A percentile compares a stretch with the other conserved stretches of the same genome.
These are phyloP conservation scores for Metahyphopichia silvanorum DNA, from an alignment of 805 yeast species.

Conservation along the genomic window DNA sequence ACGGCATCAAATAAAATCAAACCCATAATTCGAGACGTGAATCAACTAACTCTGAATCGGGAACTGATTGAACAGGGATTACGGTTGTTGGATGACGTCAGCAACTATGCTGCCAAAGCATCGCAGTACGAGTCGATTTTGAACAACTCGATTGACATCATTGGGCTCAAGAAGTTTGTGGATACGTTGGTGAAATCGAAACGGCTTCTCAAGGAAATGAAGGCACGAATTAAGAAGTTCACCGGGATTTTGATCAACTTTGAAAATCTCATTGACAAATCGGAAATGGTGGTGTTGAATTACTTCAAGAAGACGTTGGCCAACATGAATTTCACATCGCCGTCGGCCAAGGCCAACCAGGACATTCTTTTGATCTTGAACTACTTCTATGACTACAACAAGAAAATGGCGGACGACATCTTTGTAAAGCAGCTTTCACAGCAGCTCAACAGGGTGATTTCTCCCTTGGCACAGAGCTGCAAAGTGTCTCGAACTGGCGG, in stretches of 20 bases:
- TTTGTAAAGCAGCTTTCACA: slow-evolving; percentile 7
- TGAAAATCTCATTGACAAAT: slow-evolving; percentile 50
- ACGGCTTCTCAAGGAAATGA: slow-evolving; percentile 44
- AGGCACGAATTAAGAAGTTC: slow-evolving; percentile 47
- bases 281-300: slow-evolving; percentile 52
- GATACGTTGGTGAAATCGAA: slow-evolving; percentile 36
- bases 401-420: slow-evolving; percentile 15
- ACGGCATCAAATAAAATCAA: slow-evolving; percentile 61
- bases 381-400: slow-evolving; percentile 36
- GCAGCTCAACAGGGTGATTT: slow-evolving; percentile 17
- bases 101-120: slow-evolving; percentile 46
- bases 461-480: slow-evolving; percentile 44
- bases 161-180: slow-evolving; percentile 37
- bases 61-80: slow-evolving; percentile 55
- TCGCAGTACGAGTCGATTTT: slow-evolving; percentile 38
- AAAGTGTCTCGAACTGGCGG: slow-evolving; percentile 35
- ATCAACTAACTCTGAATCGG: slow-evolving; percentile 51
- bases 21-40: slow-evolving; percentile 68
- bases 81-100: slow-evolving; percentile 49
- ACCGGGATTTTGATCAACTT: slow-evolving; percentile 66
- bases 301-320: slow-evolving; percentile 41
- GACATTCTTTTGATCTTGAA: slow-evolving; percentile 42
- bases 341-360: slow-evolving; percentile 32
- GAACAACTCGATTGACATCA: slow-evolving; percentile 29
- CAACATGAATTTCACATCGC: slow-evolving; percentile 41